These are phyloP conservation scores for Lippia alba DNA, from an alignment of 305 asterid species.

Conservation along the genomic window DNA sequence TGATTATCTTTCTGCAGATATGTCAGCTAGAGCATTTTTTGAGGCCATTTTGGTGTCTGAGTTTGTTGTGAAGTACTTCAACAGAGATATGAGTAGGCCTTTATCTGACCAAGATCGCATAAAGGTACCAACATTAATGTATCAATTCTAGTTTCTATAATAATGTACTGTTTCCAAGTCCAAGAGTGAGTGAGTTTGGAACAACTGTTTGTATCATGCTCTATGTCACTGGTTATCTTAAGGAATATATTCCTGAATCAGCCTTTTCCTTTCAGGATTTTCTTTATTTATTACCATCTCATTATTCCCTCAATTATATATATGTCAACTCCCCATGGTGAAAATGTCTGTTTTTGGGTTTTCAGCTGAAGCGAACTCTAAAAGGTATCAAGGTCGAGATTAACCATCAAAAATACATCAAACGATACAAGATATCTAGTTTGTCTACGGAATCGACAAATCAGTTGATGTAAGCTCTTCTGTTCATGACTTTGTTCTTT, in stretches of 20 bases:
- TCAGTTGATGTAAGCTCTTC: constrained; percentile 51
- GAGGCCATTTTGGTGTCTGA: constrained; percentile 59
- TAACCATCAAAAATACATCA: constrained; percentile 28
- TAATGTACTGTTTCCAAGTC: neutral
- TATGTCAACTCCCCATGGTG: neutral
- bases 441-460: constrained; percentile 43
- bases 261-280: neutral
- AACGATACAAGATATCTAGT: constrained; percentile 57
- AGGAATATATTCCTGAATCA: neutral
- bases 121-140: constrained; percentile 50
- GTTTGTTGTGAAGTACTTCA: constrained; percentile 41
- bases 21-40: constrained; percentile 79
- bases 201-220: neutral
- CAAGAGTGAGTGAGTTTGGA: neutral
- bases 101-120: constrained; percentile 65
- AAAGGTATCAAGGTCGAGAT: constrained; percentile 61
- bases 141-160: neutral
- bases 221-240: neutral
- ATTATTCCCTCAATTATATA: neutral
- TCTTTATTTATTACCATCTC: neutral
- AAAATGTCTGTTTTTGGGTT: neutral
- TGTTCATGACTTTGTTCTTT: neutral
- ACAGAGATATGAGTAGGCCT: constrained; percentile 43
- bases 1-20: constrained; percentile 56
- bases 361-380: constrained; percentile 60